Evolutionary conservation across 495 filamentous ascomycete genomes (phyloP), one percentile per base, ranked within the genome.

Genomic region (Lasiosphaeria ovina): DNA sequence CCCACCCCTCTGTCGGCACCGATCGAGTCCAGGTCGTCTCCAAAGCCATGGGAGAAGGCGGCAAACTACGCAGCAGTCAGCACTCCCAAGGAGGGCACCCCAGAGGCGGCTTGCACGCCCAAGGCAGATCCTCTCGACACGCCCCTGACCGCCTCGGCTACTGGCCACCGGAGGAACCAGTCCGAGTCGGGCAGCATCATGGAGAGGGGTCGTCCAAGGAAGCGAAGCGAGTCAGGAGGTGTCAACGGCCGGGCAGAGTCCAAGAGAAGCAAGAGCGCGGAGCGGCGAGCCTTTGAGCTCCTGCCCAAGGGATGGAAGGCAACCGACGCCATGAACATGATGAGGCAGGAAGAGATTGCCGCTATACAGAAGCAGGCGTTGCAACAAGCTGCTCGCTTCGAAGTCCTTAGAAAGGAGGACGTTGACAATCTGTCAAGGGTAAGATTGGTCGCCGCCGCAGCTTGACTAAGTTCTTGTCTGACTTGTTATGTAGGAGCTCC

Each of bases 371-470:
- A 79, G 62, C 86, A 89, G 68, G 88, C 88, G 4, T 71, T 81
- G 12, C 81, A 80, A 34, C 86, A 89, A 67, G 85, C 84, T 1
- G 74, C 82, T 35, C 79, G 81, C 33, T 91, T 90, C 61, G 83
- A 89, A 68, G 82, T 91, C 9, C 74, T 91, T n/a, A 74, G 76
- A 49, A 79, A 81, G 60, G 82, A 85, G 51, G 86, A 90, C 57
- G 88, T 91, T 16, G 84, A 88, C 48, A 75, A 74, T 16, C 74
- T 90, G 14, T 87, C 87, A 11, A 80, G 79, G 70, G 85, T 86
- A 75, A 58, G 78, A 55, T 62, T 54, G 6, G 38, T 45, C 48
- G 36, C 35, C 35, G 35, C 16, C 35, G 6, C 17, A 42, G 10
- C 36, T 12, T 34, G 49, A 6, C 34, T 11, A n/a, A 12, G 24